Evolutionary conservation across 2,329 filamentous ascomycete species (phyloP).

Genomic region (Paraphaeosphaeria minitans): DNA sequence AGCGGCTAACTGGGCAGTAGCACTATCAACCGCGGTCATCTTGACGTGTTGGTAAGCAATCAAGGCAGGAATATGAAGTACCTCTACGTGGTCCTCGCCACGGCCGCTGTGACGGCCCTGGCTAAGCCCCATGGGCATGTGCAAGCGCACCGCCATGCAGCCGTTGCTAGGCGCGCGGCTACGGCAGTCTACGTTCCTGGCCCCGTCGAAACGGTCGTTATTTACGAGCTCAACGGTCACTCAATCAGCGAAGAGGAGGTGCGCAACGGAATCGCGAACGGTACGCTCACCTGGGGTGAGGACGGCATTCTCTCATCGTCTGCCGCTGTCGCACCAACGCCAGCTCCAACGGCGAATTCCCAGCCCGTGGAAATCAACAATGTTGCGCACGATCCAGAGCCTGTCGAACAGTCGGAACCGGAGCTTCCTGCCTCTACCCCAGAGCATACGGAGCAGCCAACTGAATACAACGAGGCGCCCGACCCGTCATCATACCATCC

Average conservation of each 20-base stretch:
- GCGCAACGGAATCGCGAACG: constrained; percentile 71
- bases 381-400: not conserved
- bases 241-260: constrained; percentile 68
- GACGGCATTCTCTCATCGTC: constrained; percentile 57
- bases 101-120: constrained; percentile 55
- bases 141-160: constrained; percentile 60
- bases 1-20: constrained; percentile 13
- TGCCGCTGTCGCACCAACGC: constrained; percentile 21
- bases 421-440: constrained; percentile 14
- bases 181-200: constrained; percentile 58
- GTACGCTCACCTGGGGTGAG: constrained; percentile 68
- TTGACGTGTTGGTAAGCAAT: constrained; percentile 7
- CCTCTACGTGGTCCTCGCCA: constrained; percentile 42
- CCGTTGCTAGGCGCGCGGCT: constrained; percentile 56
- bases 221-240: constrained; percentile 73
- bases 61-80: constrained; percentile 42
- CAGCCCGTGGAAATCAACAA: constrained; percentile 9
- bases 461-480: not conserved
- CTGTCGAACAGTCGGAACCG: not conserved
- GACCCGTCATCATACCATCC: constrained; percentile 26
- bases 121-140: constrained; percentile 65
- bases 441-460: constrained; percentile 20
- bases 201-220: constrained; percentile 65
- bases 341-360: constrained; percentile 18
- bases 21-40: not conserved